Conservation (phyloP, 1,284 basidiomycete species). For the Moesziomyces globuligerus region DNA sequence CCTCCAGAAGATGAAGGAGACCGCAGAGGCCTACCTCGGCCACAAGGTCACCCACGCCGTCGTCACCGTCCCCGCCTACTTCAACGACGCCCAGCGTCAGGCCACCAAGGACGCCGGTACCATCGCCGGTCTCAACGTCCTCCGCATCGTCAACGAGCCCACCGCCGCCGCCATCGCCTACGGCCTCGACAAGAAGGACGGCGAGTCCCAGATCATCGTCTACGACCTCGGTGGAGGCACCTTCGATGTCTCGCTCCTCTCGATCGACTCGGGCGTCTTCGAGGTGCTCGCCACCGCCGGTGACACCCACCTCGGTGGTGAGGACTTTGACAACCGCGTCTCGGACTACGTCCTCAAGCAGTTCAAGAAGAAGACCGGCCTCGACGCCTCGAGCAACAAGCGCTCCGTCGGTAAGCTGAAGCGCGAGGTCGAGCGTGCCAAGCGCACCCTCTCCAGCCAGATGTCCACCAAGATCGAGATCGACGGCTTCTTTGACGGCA, state of each 20-base stretch:
- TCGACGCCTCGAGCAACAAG: constrained; percentile 84
- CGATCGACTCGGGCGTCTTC: constrained; percentile 96
- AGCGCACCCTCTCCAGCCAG: constrained; percentile 89
- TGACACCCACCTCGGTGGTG: constrained; percentile 98
- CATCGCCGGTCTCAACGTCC: constrained; percentile 92
- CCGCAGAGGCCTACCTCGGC: constrained; percentile 96
- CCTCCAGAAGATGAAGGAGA: constrained; percentile 98
- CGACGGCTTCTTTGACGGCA: constrained; percentile 88
- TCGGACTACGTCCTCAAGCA: constrained; percentile 67
- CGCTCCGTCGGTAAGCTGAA: constrained; percentile 95
- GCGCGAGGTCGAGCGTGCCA: constrained; percentile 98
- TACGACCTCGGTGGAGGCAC: constrained; percentile 99
- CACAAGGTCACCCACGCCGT: constrained; percentile 95
- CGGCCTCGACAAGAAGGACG: constrained; percentile 93
- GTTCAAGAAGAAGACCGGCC: constrained; percentile 67
- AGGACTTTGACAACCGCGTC: constrained; percentile 92
- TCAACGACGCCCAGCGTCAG: constrained; percentile 97
- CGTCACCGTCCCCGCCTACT: constrained; percentile 92
- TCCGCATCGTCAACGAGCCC: constrained; percentile 99
- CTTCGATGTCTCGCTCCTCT: constrained; percentile 96
- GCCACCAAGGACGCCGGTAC: constrained; percentile 98
- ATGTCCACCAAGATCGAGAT: constrained; percentile 80
- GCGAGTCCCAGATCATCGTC: constrained; percentile 94
- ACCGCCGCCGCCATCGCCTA: constrained; percentile 95
- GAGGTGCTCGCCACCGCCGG: constrained; percentile 97